phyloP scores from a whole-genome alignment of 805 yeast species.

The Candida sonorensis region DNA sequence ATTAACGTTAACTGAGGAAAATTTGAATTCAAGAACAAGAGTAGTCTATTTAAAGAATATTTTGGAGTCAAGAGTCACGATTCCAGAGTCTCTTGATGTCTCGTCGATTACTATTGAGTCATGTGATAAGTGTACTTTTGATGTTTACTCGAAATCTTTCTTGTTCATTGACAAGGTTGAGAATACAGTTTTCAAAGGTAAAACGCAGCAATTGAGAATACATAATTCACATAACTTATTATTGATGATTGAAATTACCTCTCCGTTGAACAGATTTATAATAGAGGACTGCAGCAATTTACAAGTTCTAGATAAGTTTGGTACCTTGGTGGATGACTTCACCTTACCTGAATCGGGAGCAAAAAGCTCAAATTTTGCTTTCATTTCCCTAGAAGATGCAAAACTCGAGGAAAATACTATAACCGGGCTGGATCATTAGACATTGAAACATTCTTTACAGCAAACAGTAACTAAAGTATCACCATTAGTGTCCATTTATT shows the following conservation, averaged over 20 bases:
- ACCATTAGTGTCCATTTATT: too few relatives aligned
- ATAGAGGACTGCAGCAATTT: slow-evolving; percentile 20
- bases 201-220: slow-evolving; percentile 23
- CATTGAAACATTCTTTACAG: too few relatives aligned
- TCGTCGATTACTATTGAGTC: slow-evolving; percentile 16
- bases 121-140: slow-evolving; percentile 10
- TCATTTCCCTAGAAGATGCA: background rate
- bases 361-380: slow-evolving; percentile 14
- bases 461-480: too few relatives aligned
- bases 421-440: too few relatives aligned
- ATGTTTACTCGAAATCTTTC: slow-evolving; percentile 14
- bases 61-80: slow-evolving; percentile 6
- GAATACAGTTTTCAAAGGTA: slow-evolving; percentile 11
- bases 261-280: slow-evolving; percentile 14
- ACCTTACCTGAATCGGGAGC: slow-evolving; percentile 13
- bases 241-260: slow-evolving; percentile 9
- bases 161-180: slow-evolving; percentile 11
- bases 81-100: slow-evolving; percentile 6
- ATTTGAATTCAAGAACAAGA: background rate
- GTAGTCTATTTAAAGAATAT: slow-evolving; percentile 8
- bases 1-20: background rate
- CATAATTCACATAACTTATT: slow-evolving; percentile 10
- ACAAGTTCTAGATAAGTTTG: slow-evolving; percentile 4
- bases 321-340: slow-evolving; percentile 24
- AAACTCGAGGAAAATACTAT: too few relatives aligned